Base-by-base conservation (phyloP, 495 filamentous ascomycete species). In the Cryomyces minteri region DNA sequence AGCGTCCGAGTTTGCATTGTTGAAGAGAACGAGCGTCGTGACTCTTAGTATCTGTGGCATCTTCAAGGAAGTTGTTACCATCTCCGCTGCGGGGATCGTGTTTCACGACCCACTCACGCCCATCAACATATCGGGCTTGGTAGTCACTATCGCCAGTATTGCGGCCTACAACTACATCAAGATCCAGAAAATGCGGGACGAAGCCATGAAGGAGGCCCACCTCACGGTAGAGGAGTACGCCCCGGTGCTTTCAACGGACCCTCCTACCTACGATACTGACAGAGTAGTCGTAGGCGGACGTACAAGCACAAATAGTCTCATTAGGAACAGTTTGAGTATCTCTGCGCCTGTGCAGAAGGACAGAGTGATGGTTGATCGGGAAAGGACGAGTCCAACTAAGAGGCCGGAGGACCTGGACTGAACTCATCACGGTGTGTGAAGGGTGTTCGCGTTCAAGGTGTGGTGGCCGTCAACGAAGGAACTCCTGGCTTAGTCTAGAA, bases 51-150 rank as follows among this genome's bases (percentile, higher is more conserved):
- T 99, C 45, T 92, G 87, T 51, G 92, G 92, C 41, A 99, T 96
- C 43, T 96, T 99, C 70, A 99, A 99, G 62, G 92, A 99, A 64
- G 92, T 94, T 8, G 79, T 99, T 43, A 99, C 92, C 5, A 96
- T 99, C 56, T 77, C 76, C 36, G 85, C 85, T 1, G 92, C 90
- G 0, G 83, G 82, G 14, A 60, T 92, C 10, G 76, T 92, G 5
- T 99, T 95, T 65, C 76, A 87, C 52, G 92, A 99, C 55, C 73
- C 72, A 43, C 73, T 99, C 49, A 96, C 90, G 0, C 70, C 79
- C 2, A 76, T 99, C 65, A 99, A 99, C 54, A 61, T 95, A 0
- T 74, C 78, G 4, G 92, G 92, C 4, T 62, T 99, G 8, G 57
- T 87, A n/a, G 74, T 95, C 31, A 99, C 92, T 0, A 84, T 99